Percentiles rank a stretch among this genome's conserved stretches.
Conservation (phyloP, 1,139 yeast species). For the Yamadazyma jaroonii region DNA sequence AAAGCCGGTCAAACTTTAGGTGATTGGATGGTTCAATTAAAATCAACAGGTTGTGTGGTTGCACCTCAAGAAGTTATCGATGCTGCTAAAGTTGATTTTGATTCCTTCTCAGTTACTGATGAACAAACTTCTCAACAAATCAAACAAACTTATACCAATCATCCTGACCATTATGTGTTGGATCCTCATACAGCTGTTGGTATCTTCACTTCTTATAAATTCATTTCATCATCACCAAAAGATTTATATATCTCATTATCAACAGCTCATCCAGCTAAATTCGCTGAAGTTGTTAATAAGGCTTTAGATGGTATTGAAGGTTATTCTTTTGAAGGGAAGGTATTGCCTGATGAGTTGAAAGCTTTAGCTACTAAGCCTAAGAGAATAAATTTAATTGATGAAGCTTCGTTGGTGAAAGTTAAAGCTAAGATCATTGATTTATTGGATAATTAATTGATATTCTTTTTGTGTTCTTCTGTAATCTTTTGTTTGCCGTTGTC, state of each 20-base stretch:
- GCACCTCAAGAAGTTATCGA: conserved; percentile 65
- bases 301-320: conserved; percentile 65
- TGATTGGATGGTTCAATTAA: conserved; percentile 77
- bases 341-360: conserved; percentile 84
- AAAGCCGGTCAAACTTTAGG: conserved; percentile 75
- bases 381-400: conserved; percentile 73
- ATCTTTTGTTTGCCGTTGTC: too few relatives aligned
- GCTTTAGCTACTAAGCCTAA: conserved; percentile 68
- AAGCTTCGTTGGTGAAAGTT: conserved; percentile 68
- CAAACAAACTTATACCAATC: conserved; percentile 56
- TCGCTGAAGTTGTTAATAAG: conserved; percentile 89
- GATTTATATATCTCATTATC: conserved; percentile 72
- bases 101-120: conserved; percentile 77
- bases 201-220: conserved; percentile 69
- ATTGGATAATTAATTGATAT: conserved; percentile 35
- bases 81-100: conserved; percentile 68
- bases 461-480: too few relatives aligned
- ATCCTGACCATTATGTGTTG: conserved; percentile 72
- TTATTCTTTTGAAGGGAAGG: conserved; percentile 83
- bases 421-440: conserved; percentile 74
- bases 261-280: conserved; percentile 98
- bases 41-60: conserved; percentile 68
- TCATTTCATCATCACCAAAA: conserved; percentile 47
- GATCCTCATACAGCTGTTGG: conserved; percentile 99
- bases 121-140: conserved; percentile 76